Conservation (phyloP, 352 stramenopile genomes). For the Nothophytophthora sp. region DNA sequence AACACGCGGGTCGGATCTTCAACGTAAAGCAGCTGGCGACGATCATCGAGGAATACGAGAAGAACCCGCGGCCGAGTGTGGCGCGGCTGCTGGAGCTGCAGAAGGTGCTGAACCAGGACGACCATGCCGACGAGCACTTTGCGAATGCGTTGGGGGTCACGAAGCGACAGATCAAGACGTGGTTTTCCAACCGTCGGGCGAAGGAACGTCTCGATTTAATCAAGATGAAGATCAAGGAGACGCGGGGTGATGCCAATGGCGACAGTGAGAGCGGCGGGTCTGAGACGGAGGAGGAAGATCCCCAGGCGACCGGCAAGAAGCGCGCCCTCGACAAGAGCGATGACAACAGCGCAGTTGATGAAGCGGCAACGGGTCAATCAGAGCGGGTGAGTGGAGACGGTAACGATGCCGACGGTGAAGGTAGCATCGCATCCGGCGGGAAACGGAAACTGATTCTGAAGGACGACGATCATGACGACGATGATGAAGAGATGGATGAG, state of each 20-base stretch:
- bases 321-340: too few relatives aligned
- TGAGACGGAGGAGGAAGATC: conserved; percentile 43
- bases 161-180: conserved; percentile 84
- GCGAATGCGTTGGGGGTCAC: conserved; percentile 50
- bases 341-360: too few relatives aligned
- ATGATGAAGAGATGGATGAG: conserved; percentile 34
- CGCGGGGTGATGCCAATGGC: conserved; percentile 16
- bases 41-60: conserved; percentile 87
- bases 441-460: conserved; percentile 14
- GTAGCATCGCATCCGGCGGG: conserved; percentile 1
- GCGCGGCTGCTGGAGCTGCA: conserved; percentile 71
- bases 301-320: conserved; percentile 20
- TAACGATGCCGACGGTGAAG: conserved; percentile 17
- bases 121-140: conserved; percentile 64
- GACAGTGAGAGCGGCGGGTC: conserved; percentile 22
- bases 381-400: conserved; percentile 9
- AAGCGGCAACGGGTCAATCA: conserved; percentile 3
- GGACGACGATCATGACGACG: conserved; percentile 36
- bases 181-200: conserved; percentile 81
- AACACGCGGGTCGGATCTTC: conserved; percentile 71
- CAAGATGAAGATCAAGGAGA: conserved; percentile 75
- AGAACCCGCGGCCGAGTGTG: conserved; percentile 67
- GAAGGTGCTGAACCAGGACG: conserved; percentile 68
- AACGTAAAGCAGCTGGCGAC: conserved; percentile 86
- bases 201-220: conserved; percentile 82